These are phyloP conservation scores for Eurotiales sp. DNA, from an alignment of 2,329 filamentous ascomycete genomes.

Conservation along the genomic window DNA sequence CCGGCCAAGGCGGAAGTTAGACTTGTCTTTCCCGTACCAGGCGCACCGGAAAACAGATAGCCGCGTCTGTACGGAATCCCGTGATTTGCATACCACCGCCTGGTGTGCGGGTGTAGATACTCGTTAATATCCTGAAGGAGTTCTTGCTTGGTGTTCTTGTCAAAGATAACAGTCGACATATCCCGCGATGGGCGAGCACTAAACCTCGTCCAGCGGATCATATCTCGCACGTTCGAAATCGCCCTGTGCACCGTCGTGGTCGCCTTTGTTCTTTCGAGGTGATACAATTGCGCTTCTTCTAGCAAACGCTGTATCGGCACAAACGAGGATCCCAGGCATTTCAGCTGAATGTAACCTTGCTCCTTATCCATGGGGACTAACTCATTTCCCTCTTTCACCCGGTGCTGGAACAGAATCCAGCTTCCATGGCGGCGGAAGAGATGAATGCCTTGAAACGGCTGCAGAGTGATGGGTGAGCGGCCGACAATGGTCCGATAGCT, in stretches of 20 bases:
- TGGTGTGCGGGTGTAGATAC: slow-evolving; percentile 63
- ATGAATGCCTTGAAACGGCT: slow-evolving; percentile 18
- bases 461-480: slow-evolving; percentile 22
- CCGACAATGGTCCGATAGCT: slow-evolving; percentile 16
- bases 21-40: slow-evolving; percentile 71
- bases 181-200: slow-evolving; percentile 65
- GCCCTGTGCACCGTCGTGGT: slow-evolving; percentile 58
- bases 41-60: slow-evolving; percentile 73
- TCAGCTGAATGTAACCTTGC: slow-evolving; percentile 14
- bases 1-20: slow-evolving; percentile 64
- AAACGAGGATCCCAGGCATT: slow-evolving; percentile 17
- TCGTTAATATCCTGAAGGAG: slow-evolving; percentile 72
- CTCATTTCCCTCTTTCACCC: neutral
- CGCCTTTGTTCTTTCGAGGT: slow-evolving; percentile 26
- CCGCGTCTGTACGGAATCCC: slow-evolving; percentile 74
- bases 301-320: slow-evolving; percentile 21
- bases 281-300: slow-evolving; percentile 53
- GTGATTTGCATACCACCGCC: slow-evolving; percentile 70
- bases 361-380: slow-evolving; percentile 9
- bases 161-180: slow-evolving; percentile 71
- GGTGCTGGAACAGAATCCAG: slow-evolving; percentile 17
- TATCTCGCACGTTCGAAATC: slow-evolving; percentile 33
- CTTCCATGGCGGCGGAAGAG: slow-evolving; percentile 16
- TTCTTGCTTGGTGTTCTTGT: slow-evolving; percentile 60
- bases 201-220: slow-evolving; percentile 54